Percentiles rank a stretch among this genome's conserved stretches.
Conservation (phyloP, 495 filamentous ascomycete genomes). For the Neurospora hispaniola region DNA sequence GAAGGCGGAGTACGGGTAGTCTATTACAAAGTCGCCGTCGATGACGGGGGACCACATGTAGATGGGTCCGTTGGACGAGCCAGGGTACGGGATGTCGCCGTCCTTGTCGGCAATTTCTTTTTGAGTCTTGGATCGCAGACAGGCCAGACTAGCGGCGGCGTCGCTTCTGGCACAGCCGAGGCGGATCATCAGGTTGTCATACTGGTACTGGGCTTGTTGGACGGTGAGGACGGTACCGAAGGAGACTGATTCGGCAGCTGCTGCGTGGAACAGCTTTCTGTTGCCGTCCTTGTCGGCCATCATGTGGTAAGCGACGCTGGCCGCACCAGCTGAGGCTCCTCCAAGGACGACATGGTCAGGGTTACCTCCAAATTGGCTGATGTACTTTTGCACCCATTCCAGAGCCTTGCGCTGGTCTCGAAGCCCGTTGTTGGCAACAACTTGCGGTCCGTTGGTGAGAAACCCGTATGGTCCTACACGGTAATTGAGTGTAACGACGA, state of each 20-base stretch:
- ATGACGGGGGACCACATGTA: slow-evolving; percentile 45
- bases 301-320: slow-evolving; percentile 50
- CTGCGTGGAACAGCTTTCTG: slow-evolving; percentile 46
- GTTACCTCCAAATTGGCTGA: slow-evolving; percentile 59
- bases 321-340: slow-evolving; percentile 57
- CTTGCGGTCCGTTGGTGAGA: slow-evolving; percentile 46
- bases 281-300: slow-evolving; percentile 38
- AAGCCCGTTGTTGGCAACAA: slow-evolving; percentile 53
- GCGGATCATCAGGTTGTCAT: slow-evolving; percentile 47
- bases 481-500: slow-evolving; percentile 62
- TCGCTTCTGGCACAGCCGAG: slow-evolving; percentile 38
- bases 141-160: slow-evolving; percentile 39
- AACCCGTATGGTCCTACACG: slow-evolving; percentile 65
- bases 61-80: slow-evolving; percentile 31
- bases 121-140: slow-evolving; percentile 44
- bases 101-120: slow-evolving; percentile 43
- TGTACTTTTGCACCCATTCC: slow-evolving; percentile 55
- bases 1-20: slow-evolving; percentile 51
- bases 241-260: slow-evolving; percentile 54
- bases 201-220: slow-evolving; percentile 52
- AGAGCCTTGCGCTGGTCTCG: slow-evolving; percentile 57
- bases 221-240: slow-evolving; percentile 51
- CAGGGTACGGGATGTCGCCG: slow-evolving; percentile 43
- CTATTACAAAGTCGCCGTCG: slow-evolving; percentile 46
- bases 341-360: slow-evolving; percentile 56